These are phyloP conservation scores for Solanum chmielewskii DNA, from an alignment of 257 asterid genomes.

Conservation along the genomic window DNA sequence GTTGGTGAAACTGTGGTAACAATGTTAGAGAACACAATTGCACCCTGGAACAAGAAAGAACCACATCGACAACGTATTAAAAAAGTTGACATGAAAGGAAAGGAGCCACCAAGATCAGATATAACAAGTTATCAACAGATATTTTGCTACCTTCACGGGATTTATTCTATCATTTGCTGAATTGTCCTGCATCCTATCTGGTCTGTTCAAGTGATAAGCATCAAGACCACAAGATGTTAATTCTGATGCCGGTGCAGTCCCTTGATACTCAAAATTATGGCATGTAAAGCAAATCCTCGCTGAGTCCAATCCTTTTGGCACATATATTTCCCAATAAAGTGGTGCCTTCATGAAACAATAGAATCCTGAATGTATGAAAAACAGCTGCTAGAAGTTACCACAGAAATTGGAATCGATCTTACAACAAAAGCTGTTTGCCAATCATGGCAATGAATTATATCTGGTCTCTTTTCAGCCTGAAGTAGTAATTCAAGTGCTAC, in stretches of 20 bases:
- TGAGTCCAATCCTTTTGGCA: conserved; percentile 74
- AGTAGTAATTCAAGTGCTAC: conserved; percentile 92
- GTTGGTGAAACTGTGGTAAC: conserved; percentile 98
- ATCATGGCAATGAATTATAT: conserved; percentile 94
- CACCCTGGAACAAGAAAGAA: conserved; percentile 59
- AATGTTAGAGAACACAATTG: conserved; percentile 89
- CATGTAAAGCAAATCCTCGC: conserved; percentile 97
- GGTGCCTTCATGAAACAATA: conserved; percentile 64
- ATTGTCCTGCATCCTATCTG: conserved; percentile 97
- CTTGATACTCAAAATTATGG: conserved; percentile 99
- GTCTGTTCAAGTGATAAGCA: conserved; percentile 68
- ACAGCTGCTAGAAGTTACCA: background rate
- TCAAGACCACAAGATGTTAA: conserved; percentile 95
- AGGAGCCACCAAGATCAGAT: background rate
- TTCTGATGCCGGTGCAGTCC: conserved; percentile 73
- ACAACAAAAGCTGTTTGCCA: conserved; percentile 99
- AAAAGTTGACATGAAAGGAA: background rate
- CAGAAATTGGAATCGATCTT: conserved; percentile 16
- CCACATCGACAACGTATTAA: background rate
- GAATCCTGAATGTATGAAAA: background rate
- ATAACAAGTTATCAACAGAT: background rate
- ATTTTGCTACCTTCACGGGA: conserved; percentile 61
- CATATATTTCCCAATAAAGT: conserved; percentile 92
- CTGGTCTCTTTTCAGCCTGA: conserved; percentile 89
- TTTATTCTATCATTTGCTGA: conserved; percentile 64